Percentiles rank a stretch among this genome's conserved stretches.
Evolutionary conservation across 805 yeast genomes (phyloP).

Genomic region (Grigorovia yakushimaensis): DNA sequence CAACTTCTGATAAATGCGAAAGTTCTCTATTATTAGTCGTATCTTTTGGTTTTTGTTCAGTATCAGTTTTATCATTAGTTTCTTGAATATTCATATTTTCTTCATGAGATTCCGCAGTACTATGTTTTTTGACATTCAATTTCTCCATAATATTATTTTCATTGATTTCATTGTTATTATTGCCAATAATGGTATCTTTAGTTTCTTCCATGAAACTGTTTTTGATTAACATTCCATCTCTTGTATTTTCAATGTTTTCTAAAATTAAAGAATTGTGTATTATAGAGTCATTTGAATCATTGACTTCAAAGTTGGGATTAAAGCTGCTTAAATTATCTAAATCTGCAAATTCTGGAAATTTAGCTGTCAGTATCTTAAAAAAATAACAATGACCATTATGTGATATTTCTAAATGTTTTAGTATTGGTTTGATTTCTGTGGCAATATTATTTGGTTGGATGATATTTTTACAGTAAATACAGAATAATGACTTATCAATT

Average conservation of each 20-base stretch:
- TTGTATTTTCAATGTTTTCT: not conserved
- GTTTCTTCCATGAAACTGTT: not conserved
- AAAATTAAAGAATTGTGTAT: slow-evolving; percentile 1
- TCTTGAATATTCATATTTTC: not conserved
- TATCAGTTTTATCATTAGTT: not conserved
- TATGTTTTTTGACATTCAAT: no score
- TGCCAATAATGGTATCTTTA: not conserved
- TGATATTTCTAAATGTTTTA: slow-evolving; percentile 34
- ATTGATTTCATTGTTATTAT: not conserved
- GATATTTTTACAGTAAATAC: slow-evolving; percentile 47
- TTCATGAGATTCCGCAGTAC: not conserved
- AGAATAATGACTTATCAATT: slow-evolving; percentile 41
- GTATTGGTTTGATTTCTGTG: slow-evolving; percentile 27
- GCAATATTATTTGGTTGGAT: slow-evolving; percentile 13
- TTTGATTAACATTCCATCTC: not conserved
- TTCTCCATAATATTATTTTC: not conserved
- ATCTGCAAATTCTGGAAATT: slow-evolving; percentile 1
- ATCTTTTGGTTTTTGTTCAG: not conserved
- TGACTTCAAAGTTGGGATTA: not conserved
- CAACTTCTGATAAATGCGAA: not conserved
- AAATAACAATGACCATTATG: slow-evolving; percentile 18
- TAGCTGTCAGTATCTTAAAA: slow-evolving; percentile 7
- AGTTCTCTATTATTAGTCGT: not conserved
- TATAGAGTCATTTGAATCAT: not conserved
- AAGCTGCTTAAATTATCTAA: not conserved